Conservation (phyloP, 2,329 filamentous ascomycete genomes). For the Colletotrichum shisoi region DNA sequence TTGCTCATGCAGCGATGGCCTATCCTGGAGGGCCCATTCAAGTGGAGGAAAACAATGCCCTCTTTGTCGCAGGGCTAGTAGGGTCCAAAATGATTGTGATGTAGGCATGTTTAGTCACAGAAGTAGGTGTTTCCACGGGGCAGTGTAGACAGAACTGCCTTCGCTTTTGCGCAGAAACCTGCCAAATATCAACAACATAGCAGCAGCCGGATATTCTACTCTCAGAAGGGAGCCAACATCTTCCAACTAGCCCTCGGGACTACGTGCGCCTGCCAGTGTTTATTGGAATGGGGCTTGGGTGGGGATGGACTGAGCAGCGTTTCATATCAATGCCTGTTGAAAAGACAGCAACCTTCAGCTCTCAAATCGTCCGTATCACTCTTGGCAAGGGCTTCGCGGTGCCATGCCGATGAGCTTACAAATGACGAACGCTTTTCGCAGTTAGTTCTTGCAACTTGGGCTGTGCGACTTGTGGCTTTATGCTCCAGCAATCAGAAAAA, state of each 20-base stretch:
- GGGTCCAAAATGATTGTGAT: background rate
- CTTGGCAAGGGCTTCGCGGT: background rate
- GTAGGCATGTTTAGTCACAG: background rate
- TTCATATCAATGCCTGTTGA: too few species aligned
- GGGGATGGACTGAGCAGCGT: background rate
- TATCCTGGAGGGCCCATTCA: constrained; percentile 1
- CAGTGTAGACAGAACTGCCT: too few species aligned
- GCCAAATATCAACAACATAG: background rate
- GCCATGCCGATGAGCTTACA: background rate
- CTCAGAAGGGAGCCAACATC: background rate
- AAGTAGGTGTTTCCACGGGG: background rate
- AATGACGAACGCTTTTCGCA: background rate
- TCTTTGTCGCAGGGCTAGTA: constrained; percentile 17
- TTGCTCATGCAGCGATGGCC: constrained; percentile 24
- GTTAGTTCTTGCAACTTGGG: background rate
- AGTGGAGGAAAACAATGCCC: constrained; percentile 10
- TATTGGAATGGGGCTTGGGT: background rate
- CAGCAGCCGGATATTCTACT: background rate
- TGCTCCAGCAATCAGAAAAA: background rate
- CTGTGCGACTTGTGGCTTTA: background rate
- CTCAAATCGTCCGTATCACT: background rate
- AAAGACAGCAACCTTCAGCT: background rate
- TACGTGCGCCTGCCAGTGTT: background rate
- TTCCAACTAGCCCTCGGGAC: background rate
- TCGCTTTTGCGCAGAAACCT: background rate